Evolutionary conservation across 495 filamentous ascomycete genomes (phyloP).

Genomic region (Parathielavia appendiculata): DNA sequence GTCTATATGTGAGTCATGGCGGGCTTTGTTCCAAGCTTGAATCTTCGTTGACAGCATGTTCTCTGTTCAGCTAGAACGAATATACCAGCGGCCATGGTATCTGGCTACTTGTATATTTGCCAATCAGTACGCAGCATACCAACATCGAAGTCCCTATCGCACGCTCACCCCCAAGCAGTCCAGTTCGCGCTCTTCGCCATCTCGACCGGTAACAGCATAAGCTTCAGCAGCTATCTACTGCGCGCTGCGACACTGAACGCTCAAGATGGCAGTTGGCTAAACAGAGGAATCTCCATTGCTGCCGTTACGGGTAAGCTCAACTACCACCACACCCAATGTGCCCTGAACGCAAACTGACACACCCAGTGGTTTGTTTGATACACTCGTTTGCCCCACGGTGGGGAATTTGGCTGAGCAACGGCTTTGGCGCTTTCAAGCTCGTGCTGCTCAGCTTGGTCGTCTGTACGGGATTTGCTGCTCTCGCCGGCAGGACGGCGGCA

Average conservation of each 20-base stretch:
- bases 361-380: slow-evolving; percentile 48
- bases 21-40: no score
- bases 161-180: slow-evolving; percentile 19
- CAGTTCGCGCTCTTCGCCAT: slow-evolving; percentile 39
- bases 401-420: slow-evolving; percentile 58
- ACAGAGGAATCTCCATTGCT: slow-evolving; percentile 31
- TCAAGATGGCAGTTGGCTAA: slow-evolving; percentile 28
- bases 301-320: slow-evolving; percentile 37
- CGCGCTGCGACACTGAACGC: slow-evolving; percentile 18
- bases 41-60: neutral
- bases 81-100: slow-evolving; percentile 32
- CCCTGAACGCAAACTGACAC: neutral
- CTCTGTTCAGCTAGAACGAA: slow-evolving; percentile 26
- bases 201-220: slow-evolving; percentile 32
- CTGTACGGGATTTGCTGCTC: slow-evolving; percentile 50
- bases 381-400: slow-evolving; percentile 55
- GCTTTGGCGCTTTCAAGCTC: slow-evolving; percentile 60
- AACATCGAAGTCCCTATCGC: neutral
- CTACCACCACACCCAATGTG: neutral
- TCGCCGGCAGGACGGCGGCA: slow-evolving; percentile 22
- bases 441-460: slow-evolving; percentile 56
- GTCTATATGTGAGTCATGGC: slow-evolving; percentile 32
- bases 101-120: slow-evolving; percentile 36
- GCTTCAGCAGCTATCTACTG: slow-evolving; percentile 33
- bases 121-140: slow-evolving; percentile 6